phyloP scores from a whole-genome alignment of 1,284 basidiomycete species.

The Puccinia coronata region DNA sequence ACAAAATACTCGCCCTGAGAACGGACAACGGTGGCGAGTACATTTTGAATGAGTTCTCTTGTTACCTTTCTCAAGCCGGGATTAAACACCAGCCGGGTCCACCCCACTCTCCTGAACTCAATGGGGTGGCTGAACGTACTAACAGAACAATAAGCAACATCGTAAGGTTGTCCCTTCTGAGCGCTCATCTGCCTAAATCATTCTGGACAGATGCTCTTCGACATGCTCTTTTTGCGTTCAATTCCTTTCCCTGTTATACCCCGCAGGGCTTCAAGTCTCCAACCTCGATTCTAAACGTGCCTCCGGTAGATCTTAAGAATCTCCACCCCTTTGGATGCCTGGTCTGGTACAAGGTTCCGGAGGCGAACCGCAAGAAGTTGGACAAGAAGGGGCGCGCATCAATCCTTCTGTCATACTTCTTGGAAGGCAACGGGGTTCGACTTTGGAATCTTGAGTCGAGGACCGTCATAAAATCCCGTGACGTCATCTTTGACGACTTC shows the following conservation, averaged over 20 bases:
- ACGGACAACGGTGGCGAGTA: no score
- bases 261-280: slow-evolving; percentile 1
- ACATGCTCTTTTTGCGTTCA: background rate
- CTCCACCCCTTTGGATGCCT: no score
- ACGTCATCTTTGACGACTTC: background rate
- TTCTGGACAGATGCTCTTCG: slow-evolving; percentile 17
- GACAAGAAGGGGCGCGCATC: background rate
- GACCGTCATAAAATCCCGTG: background rate
- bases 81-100: slow-evolving; percentile 24
- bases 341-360: slow-evolving; percentile 13
- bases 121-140: background rate
- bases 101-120: slow-evolving; percentile 27
- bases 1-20: background rate
- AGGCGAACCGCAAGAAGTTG: background rate
- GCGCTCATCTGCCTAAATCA: no score
- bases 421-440: background rate
- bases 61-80: no score
- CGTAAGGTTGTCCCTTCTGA: no score
- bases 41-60: no score
- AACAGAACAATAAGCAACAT: background rate
- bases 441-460: background rate
- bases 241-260: slow-evolving; percentile 22
- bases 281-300: background rate
- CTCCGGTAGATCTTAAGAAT: background rate
- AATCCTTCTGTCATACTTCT: background rate